Evolutionary conservation across 2,329 filamentous ascomycete genomes (phyloP).

Genomic region (Monascus ruber): DNA sequence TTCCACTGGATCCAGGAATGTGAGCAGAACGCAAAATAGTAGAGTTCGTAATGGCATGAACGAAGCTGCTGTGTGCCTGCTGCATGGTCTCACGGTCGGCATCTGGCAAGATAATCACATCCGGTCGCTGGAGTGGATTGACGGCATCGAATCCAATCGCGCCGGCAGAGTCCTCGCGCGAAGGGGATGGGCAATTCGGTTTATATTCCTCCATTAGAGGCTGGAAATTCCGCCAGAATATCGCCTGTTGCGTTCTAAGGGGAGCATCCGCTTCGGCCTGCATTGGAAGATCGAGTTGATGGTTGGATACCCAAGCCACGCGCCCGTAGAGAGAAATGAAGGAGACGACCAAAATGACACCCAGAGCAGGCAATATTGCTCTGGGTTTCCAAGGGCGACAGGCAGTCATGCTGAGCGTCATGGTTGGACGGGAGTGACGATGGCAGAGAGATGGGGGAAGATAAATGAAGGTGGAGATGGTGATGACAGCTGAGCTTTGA

Average conservation of each 20-base stretch:
- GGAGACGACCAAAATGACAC: not conserved
- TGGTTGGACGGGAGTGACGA: no score
- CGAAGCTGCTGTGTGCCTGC: constrained; percentile 24
- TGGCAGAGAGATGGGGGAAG: no score
- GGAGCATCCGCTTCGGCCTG: not conserved
- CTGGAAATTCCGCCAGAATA: constrained; percentile 10
- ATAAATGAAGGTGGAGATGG: no score
- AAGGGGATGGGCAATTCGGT: constrained; percentile 8
- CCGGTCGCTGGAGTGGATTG: constrained; percentile 8
- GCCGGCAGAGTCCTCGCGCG: constrained; percentile 4
- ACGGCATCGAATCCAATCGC: constrained; percentile 8
- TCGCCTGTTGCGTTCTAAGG: constrained; percentile 2
- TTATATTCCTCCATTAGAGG: constrained; percentile 8
- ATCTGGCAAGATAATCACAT: constrained; percentile 16
- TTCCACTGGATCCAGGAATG: constrained; percentile 26
- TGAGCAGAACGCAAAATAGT: constrained; percentile 14
- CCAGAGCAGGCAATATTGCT: not conserved
- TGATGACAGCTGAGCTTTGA: no score
- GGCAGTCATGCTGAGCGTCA: no score
- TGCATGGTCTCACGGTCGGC: constrained; percentile 17
- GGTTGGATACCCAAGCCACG: not conserved
- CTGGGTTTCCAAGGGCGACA: not conserved
- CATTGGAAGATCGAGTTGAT: not conserved
- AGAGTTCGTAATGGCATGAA: constrained; percentile 15
- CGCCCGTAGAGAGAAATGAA: not conserved